Base-by-base conservation (phyloP, 495 filamentous ascomycete genomes). In the Xylaria scruposa region DNA sequence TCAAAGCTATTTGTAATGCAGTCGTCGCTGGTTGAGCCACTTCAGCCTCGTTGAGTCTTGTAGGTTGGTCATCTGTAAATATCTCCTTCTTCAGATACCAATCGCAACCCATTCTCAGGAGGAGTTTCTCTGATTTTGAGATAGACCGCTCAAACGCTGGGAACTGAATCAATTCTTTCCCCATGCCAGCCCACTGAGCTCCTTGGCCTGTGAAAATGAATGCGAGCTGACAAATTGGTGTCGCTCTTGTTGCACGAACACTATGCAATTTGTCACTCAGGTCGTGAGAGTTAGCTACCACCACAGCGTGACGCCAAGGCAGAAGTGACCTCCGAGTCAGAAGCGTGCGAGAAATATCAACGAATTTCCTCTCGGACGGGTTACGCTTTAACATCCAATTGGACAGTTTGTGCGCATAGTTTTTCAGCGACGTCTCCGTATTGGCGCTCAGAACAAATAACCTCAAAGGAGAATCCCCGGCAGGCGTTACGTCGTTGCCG, bases 121-220 rank as follows among this genome's bases (percentile, higher is more conserved):
- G 76, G 47, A 73, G 76, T 29, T 53, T 56, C 44, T 83, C 80
- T 46, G 79, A 76, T 1, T 73, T 67, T 10, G 73, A 36, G 51
- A 86, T 80, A 60, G 76, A 72, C 12, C 76, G 36, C 6, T 53
- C 1, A 46, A 80, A 83, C 0, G 78, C 70, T 2, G 81, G 79
- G 6, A 75, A 74, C 0, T 60, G 53, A 17, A 85, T 68, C 1
- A 88, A 80, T 74, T 86, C 85, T 7, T 82, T 80, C 0, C 86
- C 87, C 87, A 89, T 89, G 29, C 80, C 82, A 42, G 77, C 51
- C 85, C 84, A 89, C 69, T 88, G 84, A 26, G 81, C 81, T n/a
- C 81, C 81, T 66, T 82, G 81, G 10, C 81, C 81, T 17, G 81
- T 83, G 63, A 81, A 83, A 40, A 83, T 75, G 53, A 83, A 83